These are phyloP conservation scores for Steccherinum ochraceum DNA, from an alignment of 768 basidiomycete genomes.

Conservation along the genomic window DNA sequence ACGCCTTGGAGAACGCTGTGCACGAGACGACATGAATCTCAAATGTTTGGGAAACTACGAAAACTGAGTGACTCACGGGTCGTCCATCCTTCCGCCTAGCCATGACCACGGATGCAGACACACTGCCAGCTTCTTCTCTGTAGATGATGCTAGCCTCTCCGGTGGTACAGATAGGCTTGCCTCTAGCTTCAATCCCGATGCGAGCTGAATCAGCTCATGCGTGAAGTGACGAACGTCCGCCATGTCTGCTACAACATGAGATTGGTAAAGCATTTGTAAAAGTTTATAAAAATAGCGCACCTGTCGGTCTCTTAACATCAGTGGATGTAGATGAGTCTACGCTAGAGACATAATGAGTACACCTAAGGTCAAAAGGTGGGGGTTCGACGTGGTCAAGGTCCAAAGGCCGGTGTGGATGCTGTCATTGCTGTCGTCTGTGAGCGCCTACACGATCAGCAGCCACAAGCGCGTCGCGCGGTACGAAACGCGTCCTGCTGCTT, in stretches of 20 bases:
- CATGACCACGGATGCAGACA: slow-evolving; percentile 84
- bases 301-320: too few relatives aligned
- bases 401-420: too few relatives aligned
- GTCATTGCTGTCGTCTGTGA: too few relatives aligned
- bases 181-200: slow-evolving; percentile 19
- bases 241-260: too few relatives aligned
- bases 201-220: slow-evolving; percentile 13
- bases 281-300: too few relatives aligned
- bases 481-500: background rate
- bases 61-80: slow-evolving; percentile 50
- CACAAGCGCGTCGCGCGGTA: background rate
- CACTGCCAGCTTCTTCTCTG: slow-evolving; percentile 49
- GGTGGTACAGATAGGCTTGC: slow-evolving; percentile 9
- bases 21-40: slow-evolving; percentile 12
- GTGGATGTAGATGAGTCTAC: too few relatives aligned
- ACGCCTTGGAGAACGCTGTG: slow-evolving; percentile 42
- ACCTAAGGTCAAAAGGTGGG: too few relatives aligned
- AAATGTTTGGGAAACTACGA: background rate
- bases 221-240: slow-evolving; percentile 1
- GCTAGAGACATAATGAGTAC: too few relatives aligned
- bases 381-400: too few relatives aligned
- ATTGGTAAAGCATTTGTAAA: too few relatives aligned
- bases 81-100: slow-evolving; percentile 70
- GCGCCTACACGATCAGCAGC: too few relatives aligned
- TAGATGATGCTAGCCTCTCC: background rate